Percentiles rank a stretch among this genome's conserved stretches.
Conservation (phyloP, 140 eudicot species). For the Artemisia princeps region DNA sequence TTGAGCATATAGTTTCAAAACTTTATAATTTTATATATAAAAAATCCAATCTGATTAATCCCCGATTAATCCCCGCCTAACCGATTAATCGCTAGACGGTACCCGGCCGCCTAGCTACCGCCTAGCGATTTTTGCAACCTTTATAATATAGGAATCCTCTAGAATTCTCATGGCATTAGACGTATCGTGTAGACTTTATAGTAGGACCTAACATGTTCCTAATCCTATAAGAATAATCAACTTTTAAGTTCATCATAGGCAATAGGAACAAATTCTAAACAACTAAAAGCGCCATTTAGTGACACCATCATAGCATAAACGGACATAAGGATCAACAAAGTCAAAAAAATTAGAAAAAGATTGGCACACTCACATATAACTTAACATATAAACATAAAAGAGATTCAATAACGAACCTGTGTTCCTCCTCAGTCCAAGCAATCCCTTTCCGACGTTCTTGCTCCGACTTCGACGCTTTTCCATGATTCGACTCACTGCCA, state of each 20-base stretch:
- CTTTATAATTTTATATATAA: too few relatives aligned
- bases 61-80: too few relatives aligned
- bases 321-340: not conserved
- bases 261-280: not conserved
- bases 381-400: not conserved
- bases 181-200: not conserved
- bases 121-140: too few relatives aligned
- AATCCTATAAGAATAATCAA: too few relatives aligned
- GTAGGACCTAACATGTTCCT: not conserved
- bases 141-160: too few relatives aligned
- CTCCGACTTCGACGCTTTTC: conserved; percentile 48
- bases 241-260: too few relatives aligned
- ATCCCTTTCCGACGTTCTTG: conserved; percentile 62
- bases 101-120: too few relatives aligned
- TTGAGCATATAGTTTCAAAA: too few relatives aligned
- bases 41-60: too few relatives aligned
- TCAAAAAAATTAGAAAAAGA: not conserved
- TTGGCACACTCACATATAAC: not conserved
- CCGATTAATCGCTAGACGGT: too few relatives aligned
- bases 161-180: not conserved
- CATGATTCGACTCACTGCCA: conserved; percentile 33
- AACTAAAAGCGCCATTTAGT: not conserved
- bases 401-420: conserved; percentile 38
- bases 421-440: conserved; percentile 74
- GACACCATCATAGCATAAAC: not conserved